These are phyloP conservation scores for Pichia sp. DNA, from an alignment of 1,139 yeast genomes.

Conservation along the genomic window DNA sequence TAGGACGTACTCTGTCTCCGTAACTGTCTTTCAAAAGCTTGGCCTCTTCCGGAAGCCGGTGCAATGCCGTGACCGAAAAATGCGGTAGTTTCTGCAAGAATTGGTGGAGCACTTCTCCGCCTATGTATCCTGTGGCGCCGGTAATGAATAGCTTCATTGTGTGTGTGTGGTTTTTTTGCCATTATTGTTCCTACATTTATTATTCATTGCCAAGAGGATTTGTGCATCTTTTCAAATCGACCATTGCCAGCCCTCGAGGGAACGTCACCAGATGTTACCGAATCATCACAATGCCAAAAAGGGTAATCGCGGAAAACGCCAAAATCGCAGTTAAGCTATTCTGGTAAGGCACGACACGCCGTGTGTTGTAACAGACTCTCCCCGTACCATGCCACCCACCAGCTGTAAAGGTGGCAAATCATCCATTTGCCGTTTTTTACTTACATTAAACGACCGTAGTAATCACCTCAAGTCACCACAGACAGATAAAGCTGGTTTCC, in stretches of 20 bases:
- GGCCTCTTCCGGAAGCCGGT: background rate
- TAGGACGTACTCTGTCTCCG: background rate
- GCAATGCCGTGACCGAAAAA: background rate
- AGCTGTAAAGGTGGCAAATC: too few relatives aligned
- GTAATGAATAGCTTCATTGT: slow-evolving; percentile 1
- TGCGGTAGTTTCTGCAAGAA: background rate
- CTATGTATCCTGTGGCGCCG: slow-evolving; percentile 7
- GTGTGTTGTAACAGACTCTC: background rate
- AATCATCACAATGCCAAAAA: background rate
- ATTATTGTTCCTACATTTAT: too few relatives aligned
- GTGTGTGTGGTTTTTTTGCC: too few relatives aligned
- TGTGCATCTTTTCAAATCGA: too few relatives aligned
- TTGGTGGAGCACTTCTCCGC: slow-evolving; percentile 8
- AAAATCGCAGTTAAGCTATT: too few relatives aligned
- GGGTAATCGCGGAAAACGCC: background rate
- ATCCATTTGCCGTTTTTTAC: too few relatives aligned
- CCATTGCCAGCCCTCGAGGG: too few relatives aligned
- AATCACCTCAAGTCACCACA: too few relatives aligned
- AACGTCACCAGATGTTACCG: too few relatives aligned
- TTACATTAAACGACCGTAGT: too few relatives aligned
- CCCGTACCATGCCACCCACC: background rate
- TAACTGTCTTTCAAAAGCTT: background rate
- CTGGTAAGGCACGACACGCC: background rate
- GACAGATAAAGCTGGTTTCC: too few relatives aligned
- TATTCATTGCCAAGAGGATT: too few relatives aligned